Base-by-base conservation (phyloP, 768 basidiomycete genomes). In the Hericium coralloides region DNA sequence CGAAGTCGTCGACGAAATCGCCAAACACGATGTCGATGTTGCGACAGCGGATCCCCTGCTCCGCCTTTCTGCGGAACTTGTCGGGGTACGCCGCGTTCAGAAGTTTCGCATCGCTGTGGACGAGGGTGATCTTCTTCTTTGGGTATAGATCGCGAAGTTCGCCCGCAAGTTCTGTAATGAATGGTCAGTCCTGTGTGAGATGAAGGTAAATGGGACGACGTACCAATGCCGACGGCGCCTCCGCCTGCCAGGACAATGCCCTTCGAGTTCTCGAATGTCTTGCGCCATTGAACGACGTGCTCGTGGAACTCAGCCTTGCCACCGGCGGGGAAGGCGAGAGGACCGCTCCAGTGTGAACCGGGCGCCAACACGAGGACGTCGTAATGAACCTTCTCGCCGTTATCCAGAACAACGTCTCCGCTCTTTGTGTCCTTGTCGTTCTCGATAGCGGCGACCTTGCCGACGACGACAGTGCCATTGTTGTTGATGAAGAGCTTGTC, bases 21-120 rank as follows among this genome's bases (percentile, higher is more conserved):
- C 74, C 69, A 31, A 84, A 70, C 4, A 83, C 59, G 41, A 87
- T 48, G 4, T 79, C 69, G 55, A 87, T 69, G 2, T 78, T 79
- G 5, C 77, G 76, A 1, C 64, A 67, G 9, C 63, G 65, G 2
- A 83, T 60, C 14, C 74, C 70, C 2, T 70, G 67, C 51, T 76
- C 76, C 2, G 82, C 64, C 22, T 68, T 73, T 25, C 72, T 74
- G 52, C 87, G 78, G 67, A 79, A 80, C 52, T 76, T 75, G 9
- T 72, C 64, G 0, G 83, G 77, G 63, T 87, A 88, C 0, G 74
- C 67, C 5, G 72, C 66, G 59, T 84, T 85, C 58, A 88, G 71
- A 38, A 86, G 76, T n/a, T 74, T 66, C 2, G 60, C 52, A n/a
- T 75, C 70, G 25, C 75, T 72, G 12, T 88, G 87, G 10, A 89